A percentile compares a stretch with the other conserved stretches of the same genome.
phyloP scores from a whole-genome alignment of 2,329 filamentous ascomycete species.

The Botrytis deweyae region DNA sequence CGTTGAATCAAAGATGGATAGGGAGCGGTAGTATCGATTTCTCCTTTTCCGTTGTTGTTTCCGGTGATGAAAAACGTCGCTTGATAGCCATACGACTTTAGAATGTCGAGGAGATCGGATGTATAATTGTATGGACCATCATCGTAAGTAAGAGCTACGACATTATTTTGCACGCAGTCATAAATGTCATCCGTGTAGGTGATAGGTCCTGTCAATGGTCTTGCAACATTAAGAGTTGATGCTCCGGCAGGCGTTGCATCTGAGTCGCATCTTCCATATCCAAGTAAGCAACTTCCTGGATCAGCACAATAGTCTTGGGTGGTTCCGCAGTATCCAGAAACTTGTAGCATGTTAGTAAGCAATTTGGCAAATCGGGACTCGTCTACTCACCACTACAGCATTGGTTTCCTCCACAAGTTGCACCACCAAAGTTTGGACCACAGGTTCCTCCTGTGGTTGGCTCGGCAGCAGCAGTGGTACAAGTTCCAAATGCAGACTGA shows the following conservation, averaged over 20 bases:
- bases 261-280: constrained; percentile 51
- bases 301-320: constrained; percentile 29
- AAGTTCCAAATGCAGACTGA: constrained; percentile 26
- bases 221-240: constrained; percentile 49
- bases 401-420: constrained; percentile 22
- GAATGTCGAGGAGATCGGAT: constrained; percentile 60
- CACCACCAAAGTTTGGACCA: constrained; percentile 24
- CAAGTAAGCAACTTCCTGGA: constrained; percentile 26
- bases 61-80: constrained; percentile 67
- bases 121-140: constrained; percentile 66
- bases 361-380: background rate
- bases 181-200: constrained; percentile 58
- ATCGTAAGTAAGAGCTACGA: constrained; percentile 65
- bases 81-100: constrained; percentile 58
- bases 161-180: constrained; percentile 52
- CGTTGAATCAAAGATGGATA: constrained; percentile 48
- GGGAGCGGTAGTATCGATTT: constrained; percentile 41
- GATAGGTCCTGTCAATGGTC: constrained; percentile 54
- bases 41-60: constrained; percentile 48
- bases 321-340: constrained; percentile 24
- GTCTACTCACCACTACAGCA: constrained; percentile 25
- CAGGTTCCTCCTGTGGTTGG: constrained; percentile 14
- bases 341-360: constrained; percentile 1
- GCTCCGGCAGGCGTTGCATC: constrained; percentile 53
- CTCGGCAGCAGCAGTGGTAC: constrained; percentile 10